A percentile compares a stretch with the other conserved stretches of the same genome.
Evolutionary conservation across 1,139 yeast species (phyloP).

Genomic region (Yamadazyma triangularis): DNA sequence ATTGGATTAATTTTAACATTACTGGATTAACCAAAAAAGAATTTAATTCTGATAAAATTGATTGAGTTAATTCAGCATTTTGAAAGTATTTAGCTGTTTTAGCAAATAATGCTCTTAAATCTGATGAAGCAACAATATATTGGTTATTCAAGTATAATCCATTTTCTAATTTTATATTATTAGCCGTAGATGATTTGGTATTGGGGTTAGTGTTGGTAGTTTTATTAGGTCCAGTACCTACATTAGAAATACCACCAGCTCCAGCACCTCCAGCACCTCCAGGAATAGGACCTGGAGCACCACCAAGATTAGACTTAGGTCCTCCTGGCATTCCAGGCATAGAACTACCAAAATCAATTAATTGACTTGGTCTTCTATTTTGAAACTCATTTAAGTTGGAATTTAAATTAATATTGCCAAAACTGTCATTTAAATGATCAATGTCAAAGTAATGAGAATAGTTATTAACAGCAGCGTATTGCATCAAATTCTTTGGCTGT

Average conservation of each 20-base stretch:
- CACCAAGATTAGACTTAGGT: neutral
- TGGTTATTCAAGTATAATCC: constrained; percentile 51
- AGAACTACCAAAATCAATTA: constrained; percentile 27
- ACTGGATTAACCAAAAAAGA: constrained; percentile 24
- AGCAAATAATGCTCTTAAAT: constrained; percentile 37
- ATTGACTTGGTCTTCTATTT: constrained; percentile 42
- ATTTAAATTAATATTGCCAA: constrained; percentile 31
- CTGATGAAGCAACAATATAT: constrained; percentile 50
- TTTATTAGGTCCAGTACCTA: neutral
- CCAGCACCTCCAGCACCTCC: too few species aligned
- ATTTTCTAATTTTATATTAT: constrained; percentile 42
- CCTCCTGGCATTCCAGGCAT: constrained; percentile 6
- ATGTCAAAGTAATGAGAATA: constrained; percentile 10
- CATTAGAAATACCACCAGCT: too few species aligned
- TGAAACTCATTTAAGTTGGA: constrained; percentile 39
- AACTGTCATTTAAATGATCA: constrained; percentile 31
- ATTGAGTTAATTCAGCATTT: constrained; percentile 23
- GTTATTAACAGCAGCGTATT: constrained; percentile 14
- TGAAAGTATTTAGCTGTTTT: constrained; percentile 49
- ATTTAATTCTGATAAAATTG: constrained; percentile 35
- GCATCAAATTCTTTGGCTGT: constrained; percentile 8
- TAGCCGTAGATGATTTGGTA: constrained; percentile 1
- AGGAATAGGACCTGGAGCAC: neutral
- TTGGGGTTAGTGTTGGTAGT: neutral
- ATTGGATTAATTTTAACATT: constrained; percentile 32